Conservation (phyloP, 495 filamentous ascomycete species). For the Xeromyces bisporus region DNA sequence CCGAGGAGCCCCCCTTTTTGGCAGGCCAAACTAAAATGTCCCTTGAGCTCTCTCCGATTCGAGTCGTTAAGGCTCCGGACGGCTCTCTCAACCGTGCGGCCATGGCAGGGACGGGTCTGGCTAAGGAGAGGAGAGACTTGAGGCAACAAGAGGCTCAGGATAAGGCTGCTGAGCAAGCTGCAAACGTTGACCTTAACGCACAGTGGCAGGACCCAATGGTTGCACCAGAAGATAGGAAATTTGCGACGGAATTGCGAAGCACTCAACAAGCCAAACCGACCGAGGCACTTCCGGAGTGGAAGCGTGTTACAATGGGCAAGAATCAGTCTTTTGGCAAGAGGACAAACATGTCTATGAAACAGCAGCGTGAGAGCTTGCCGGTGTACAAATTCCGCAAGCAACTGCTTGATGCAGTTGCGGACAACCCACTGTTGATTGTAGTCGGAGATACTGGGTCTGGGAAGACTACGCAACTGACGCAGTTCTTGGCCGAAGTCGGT, state of each 20-base stretch:
- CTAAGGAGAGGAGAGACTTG: slow-evolving; percentile 78
- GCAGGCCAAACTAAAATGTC: slow-evolving; percentile 93
- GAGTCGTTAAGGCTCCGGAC: slow-evolving; percentile 93
- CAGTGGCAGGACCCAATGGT: slow-evolving; percentile 98
- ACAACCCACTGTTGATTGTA: slow-evolving; percentile 87
- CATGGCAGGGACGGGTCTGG: slow-evolving; percentile 78
- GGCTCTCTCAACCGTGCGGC: slow-evolving; percentile 89
- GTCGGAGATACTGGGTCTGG: slow-evolving; percentile 96
- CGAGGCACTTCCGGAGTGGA: slow-evolving; percentile 82
- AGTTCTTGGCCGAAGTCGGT: slow-evolving; percentile 85
- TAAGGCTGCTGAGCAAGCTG: slow-evolving; percentile 58
- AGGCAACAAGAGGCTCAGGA: slow-evolving; percentile 78
- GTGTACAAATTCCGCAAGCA: slow-evolving; percentile 82
- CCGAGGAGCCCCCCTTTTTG: slow-evolving; percentile 93
- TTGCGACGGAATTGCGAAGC: slow-evolving; percentile 66
- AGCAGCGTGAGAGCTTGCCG: slow-evolving; percentile 80
- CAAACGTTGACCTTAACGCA: slow-evolving; percentile 67
- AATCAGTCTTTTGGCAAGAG: slow-evolving; percentile 71
- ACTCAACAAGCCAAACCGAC: slow-evolving; percentile 35
- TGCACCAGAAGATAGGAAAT: slow-evolving; percentile 62
- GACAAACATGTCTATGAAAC: slow-evolving; percentile 83
- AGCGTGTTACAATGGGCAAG: slow-evolving; percentile 63
- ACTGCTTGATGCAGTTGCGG: slow-evolving; percentile 69
- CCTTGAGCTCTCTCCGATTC: slow-evolving; percentile 82
- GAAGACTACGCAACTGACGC: slow-evolving; percentile 92